Evolutionary conservation across 75 land plant genomes (phyloP), one percentile per base, ranked within the genome.

Genomic region (Adiantum capillusveneris): DNA sequence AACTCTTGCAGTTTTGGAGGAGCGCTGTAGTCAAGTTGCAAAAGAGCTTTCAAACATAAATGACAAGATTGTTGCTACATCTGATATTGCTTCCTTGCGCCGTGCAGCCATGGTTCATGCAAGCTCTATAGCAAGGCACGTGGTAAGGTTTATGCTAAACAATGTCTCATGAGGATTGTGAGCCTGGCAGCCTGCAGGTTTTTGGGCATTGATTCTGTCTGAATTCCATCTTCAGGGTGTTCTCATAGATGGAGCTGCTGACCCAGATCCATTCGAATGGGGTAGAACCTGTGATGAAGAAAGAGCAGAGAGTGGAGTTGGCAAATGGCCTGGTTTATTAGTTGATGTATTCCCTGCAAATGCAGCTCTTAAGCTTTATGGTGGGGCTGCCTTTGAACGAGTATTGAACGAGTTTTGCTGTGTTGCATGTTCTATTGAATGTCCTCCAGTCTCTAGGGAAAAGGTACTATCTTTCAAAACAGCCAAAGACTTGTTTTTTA

Each of bases 301-400:
- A 65, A 75, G 70, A 41, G 58, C 45, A n/a, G 84, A 81, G 60
- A 93, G 95, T 73, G 87, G 95, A 17, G 41, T 84, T 28, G 83
- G 76, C 7, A 77, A 76, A 41, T 93, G 98, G 98, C 98, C 95
- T 25, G 95, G 96, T 41, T 76, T 89, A 37, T 65, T 57, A 44
- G 65, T 37, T 14, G 79, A 76, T 59, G 37, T 88, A 56, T 76
- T 65, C 62, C 95, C 95, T 61, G 70, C 84, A 6, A 93, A 93
- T 79, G 65, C 79, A 28, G 65, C 62, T 29, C 81, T 88, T 59
- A 79, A 78, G 44, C 83, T 93, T 1, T 84, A 88, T 74, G 98
- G 98, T 19, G 87, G 98, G 22, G 98, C 98, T 69, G 89, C 98
- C 53, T 93, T 93, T 77, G 89, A 88, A 62, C 81, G 98, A 49